These are phyloP conservation scores for Nakazawaea anatomiae DNA, from an alignment of 805 yeast species.

Conservation along the genomic window DNA sequence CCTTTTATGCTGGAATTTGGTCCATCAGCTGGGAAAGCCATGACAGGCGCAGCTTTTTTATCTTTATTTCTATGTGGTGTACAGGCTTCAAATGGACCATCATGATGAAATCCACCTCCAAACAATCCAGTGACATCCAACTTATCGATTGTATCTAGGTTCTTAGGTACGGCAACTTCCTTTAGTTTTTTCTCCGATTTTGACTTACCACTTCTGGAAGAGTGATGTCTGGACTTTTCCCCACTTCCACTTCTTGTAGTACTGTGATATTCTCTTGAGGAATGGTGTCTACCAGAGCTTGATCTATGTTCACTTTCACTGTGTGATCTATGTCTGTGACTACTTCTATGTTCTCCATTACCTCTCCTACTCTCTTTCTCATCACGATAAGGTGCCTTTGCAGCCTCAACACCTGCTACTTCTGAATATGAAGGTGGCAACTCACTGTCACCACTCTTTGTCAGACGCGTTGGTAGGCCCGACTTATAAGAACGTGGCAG, in stretches of 20 bases:
- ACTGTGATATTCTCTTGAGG: slow-evolving; percentile 12
- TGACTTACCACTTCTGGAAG: slow-evolving; percentile 12
- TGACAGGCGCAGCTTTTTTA: slow-evolving; percentile 76
- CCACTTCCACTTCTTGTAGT: slow-evolving; percentile 13
- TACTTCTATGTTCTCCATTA: slow-evolving; percentile 12
- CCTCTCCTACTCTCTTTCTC: slow-evolving; percentile 35
- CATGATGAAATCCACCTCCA: slow-evolving; percentile 92
- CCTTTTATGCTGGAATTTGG: slow-evolving; percentile 86
- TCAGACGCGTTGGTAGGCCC: not conserved
- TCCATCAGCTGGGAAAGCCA: slow-evolving; percentile 94
- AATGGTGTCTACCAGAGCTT: slow-evolving; percentile 8
- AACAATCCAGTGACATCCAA: slow-evolving; percentile 93
- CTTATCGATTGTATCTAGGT: slow-evolving; percentile 90
- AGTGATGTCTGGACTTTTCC: slow-evolving; percentile 10
- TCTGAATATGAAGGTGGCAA: slow-evolving; percentile 68
- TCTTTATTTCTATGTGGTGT: slow-evolving; percentile 89
- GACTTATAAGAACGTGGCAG: slow-evolving; percentile 14
- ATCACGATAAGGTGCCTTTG: slow-evolving; percentile 42
- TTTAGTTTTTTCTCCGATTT: slow-evolving; percentile 25
- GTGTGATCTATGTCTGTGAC: slow-evolving; percentile 15
- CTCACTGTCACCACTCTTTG: not conserved
- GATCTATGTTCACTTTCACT: slow-evolving; percentile 12
- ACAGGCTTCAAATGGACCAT: slow-evolving; percentile 98
- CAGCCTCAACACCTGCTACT: slow-evolving; percentile 46
- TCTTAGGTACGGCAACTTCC: slow-evolving; percentile 51